Evolutionary conservation across 1,284 basidiomycete genomes (phyloP).

Genomic region (Tilletia setariae): DNA sequence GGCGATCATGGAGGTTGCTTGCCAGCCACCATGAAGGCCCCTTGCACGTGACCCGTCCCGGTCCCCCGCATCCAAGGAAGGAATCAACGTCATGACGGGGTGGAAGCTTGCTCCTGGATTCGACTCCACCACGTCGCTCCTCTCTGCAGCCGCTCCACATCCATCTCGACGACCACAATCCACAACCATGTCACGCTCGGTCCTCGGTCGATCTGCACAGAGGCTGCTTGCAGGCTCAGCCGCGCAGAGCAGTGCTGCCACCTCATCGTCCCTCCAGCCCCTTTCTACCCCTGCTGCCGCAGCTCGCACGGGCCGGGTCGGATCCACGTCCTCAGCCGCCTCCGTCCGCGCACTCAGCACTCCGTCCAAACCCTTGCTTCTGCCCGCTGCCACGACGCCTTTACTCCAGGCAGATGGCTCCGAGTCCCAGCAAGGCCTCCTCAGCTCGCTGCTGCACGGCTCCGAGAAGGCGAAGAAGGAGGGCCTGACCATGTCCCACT

Average conservation of each 20-base stretch:
- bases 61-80: too few species aligned
- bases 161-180: neutral
- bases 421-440: neutral
- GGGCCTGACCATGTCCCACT: slow-evolving; percentile 23
- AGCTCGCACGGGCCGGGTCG: slow-evolving; percentile 10
- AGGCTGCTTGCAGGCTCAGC: neutral
- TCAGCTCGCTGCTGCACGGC: slow-evolving; percentile 14
- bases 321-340: neutral
- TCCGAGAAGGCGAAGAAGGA: slow-evolving; percentile 15
- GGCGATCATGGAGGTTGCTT: too few species aligned
- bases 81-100: too few species aligned
- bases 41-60: too few species aligned
- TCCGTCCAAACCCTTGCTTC: neutral
- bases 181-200: neutral
- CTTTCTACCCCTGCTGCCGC: neutral
- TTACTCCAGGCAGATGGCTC: neutral
- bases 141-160: too few species aligned
- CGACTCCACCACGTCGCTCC: too few species aligned
- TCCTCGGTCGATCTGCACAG: slow-evolving; percentile 2
- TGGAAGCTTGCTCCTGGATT: too few species aligned
- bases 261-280: neutral
- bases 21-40: too few species aligned
- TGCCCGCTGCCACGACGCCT: neutral
- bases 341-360: slow-evolving; percentile 9
- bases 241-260: neutral